Evolutionary conservation across 2,329 filamentous ascomycete genomes (phyloP), one percentile per base, ranked within the genome.

Genomic region (Botrytis medusae): DNA sequence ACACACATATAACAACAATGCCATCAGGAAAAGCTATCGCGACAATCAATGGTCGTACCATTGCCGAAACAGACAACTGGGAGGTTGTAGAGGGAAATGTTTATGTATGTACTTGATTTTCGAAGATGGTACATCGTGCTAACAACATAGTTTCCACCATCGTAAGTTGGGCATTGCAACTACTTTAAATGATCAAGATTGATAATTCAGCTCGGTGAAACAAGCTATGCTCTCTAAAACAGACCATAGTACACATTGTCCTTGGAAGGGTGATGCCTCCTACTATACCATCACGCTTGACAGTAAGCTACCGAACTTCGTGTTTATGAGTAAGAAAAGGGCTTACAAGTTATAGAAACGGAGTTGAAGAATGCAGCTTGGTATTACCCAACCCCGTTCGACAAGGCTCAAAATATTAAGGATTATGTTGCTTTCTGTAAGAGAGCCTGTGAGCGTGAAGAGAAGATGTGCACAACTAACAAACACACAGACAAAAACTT

Each of bases 51-150:
- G 85, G 84, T 74, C 80, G 81, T 60, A 79, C 81, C 61, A 82
- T 86, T 76, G 85, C 85, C 63, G 82, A 84, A 73, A 83, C 84
- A 7, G 82, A 85, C 74, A 80, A 81, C 14, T 86, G 83, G 77
- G 83, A 85, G 74, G 78, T 84, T 32, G 84, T 86, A 9, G 85
- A 86, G 74, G 84, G 84, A 44, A 86, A 86, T 76, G 81, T 86
- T 75, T 86, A 86, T 77, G 84, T 84, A 77, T 57, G 77, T 65
- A 57, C 73, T n/a, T 78, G 75, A 79, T 63, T 42, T 73, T 44
- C 25, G 32, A 63, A 48, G 25, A 40, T 32, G 18, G 34, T 29
- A 16, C 14, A 22, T 37, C 1, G 61, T 34, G 54, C 73, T 80
- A 42, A 79, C 70, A 54, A 61, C 62, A 4, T 76, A 82, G 81